Percentiles rank a stretch among this genome's conserved stretches.
Conservation (phyloP, 345 rosid genomes). For the Citrus mangshanensis region DNA sequence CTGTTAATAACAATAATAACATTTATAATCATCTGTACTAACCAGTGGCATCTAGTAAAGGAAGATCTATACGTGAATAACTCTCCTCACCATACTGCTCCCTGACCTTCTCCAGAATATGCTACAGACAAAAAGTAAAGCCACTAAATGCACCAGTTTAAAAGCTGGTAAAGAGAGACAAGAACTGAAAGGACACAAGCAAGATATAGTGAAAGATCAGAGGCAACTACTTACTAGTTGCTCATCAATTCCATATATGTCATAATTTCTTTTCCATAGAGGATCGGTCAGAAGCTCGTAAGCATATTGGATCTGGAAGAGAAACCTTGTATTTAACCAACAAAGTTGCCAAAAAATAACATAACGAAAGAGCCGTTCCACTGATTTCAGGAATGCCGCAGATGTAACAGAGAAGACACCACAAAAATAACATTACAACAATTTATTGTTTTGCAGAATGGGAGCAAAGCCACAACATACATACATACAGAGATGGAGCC, state of each 20-base stretch:
- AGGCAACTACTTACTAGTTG: conserved; percentile 52
- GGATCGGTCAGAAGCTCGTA: conserved; percentile 73
- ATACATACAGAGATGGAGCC: background rate
- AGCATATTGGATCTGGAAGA: conserved; percentile 71
- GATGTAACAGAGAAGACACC: background rate
- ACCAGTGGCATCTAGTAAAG: conserved; percentile 71
- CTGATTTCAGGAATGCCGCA: background rate
- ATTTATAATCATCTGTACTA: conserved; percentile 17
- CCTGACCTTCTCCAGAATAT: conserved; percentile 44
- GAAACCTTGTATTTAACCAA: conserved; percentile 7
- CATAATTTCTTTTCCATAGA: conserved; percentile 83
- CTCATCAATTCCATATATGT: conserved; percentile 73
- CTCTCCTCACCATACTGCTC: conserved; percentile 43
- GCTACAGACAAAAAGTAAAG: conserved; percentile 42
- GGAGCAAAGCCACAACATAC: background rate
- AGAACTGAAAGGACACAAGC: background rate
- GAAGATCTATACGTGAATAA: conserved; percentile 47
- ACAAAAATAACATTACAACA: background rate
- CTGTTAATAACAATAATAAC: background rate
- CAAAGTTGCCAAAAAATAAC: background rate
- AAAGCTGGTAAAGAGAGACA: background rate
- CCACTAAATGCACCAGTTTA: background rate
- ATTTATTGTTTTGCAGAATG: background rate
- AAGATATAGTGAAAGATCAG: conserved; percentile 2
- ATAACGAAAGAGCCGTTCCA: background rate